Base-by-base conservation (phyloP, 768 basidiomycete species). In the Suillus plorans region DNA sequence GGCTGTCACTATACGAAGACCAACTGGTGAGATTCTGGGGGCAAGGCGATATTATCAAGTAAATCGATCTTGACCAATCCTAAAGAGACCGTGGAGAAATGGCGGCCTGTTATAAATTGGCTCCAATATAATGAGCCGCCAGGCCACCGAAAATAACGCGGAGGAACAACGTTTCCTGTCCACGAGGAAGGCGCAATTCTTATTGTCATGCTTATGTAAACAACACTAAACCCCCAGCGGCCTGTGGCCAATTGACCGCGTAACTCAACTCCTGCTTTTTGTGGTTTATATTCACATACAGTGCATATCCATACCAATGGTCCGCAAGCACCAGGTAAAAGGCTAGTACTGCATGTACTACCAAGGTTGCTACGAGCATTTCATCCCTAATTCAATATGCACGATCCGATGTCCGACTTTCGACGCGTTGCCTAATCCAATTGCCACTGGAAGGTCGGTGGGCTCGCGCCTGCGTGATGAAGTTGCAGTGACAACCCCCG, bases 1-100 rank as follows among this genome's bases (percentile, higher is more conserved):
- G 47, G 47, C 5, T 22, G 16, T 47, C n/a, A n/a, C 39, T 57
- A 16, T 50, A 55, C 28, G 18, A 31, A 20, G 39, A 44, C 49
- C 44, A 63, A 16, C 37, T 58, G 57, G 37, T 25, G 37, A 58
- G 57, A 39, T 57, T 37, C 37, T 39, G 22, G 18, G 39, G n/a
- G 57, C 39, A 13, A 22, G 36, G 56, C 8, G 22, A 50, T 37
- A 63, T 47, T 53, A 64, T 44, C 50, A 47, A 52, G 36, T 14
- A 14, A 63, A 66, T 66, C 62, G 65, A 66, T 66, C 37, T 39
- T 41, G 62, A 64, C 56, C 31, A 62, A 66, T 66, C 39, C 10
- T 37, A 37, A 63, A 58, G 28, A 34, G 39, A 37, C 62, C 59
- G 56, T 28, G 39, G 44, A 13, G 36, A 53, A 64, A 39, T 61